Evolutionary conservation across 352 stramenopile genomes (phyloP).

Genomic region (Phytophthora syringae): DNA sequence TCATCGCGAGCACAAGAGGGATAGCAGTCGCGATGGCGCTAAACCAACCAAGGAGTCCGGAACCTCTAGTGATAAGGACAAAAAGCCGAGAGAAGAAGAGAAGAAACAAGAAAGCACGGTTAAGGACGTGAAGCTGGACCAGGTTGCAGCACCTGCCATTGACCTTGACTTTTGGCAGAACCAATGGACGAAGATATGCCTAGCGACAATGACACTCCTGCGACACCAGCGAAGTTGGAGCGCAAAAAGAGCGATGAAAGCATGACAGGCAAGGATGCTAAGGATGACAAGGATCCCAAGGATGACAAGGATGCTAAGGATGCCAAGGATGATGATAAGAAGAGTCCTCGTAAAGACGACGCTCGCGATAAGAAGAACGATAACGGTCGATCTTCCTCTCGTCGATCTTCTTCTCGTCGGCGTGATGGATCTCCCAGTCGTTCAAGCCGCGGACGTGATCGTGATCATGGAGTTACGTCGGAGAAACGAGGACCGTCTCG

Average conservation of each 20-base stretch:
- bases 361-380: conserved; percentile 21
- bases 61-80: conserved; percentile 39
- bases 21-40: conserved; percentile 18
- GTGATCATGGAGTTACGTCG: conserved; percentile 26
- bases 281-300: conserved; percentile 1
- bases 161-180: conserved; percentile 77
- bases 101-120: conserved; percentile 51
- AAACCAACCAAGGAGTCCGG: conserved; percentile 29
- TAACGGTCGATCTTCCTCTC: conserved; percentile 28
- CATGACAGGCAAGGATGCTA: conserved; percentile 33
- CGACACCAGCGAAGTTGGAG: conserved; percentile 25
- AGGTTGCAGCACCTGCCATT: conserved; percentile 82
- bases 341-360: conserved; percentile 26
- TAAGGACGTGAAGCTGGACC: conserved; percentile 80
- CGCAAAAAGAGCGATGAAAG: conserved; percentile 43
- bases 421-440: conserved; percentile 41
- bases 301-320: not conserved
- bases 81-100: conserved; percentile 38
- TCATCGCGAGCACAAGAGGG: conserved; percentile 37
- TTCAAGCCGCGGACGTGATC: conserved; percentile 36
- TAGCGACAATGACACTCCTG: conserved; percentile 48
- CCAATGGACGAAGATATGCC: conserved; percentile 52
- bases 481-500: conserved; percentile 37
- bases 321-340: conserved; percentile 13
- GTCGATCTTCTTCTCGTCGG: conserved; percentile 41